Evolutionary conservation across 2,329 filamentous ascomycete genomes (phyloP).

Genomic region (Apiospora saccharicola): DNA sequence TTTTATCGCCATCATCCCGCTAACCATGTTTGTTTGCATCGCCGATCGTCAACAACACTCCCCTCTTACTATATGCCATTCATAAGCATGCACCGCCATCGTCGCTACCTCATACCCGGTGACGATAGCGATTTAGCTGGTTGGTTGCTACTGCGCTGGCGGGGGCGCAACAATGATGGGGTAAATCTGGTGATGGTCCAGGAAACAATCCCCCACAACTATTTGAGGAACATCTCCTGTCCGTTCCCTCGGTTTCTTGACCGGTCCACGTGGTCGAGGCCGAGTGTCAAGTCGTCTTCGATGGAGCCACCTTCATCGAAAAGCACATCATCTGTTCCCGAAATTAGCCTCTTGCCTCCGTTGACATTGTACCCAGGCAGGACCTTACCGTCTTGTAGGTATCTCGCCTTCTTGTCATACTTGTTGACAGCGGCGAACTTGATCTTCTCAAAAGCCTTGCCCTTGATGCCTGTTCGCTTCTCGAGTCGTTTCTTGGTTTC

Average conservation of each 20-base stretch:
- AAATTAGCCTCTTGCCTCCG: constrained; percentile 34
- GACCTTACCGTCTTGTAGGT: constrained; percentile 84
- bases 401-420: constrained; percentile 43
- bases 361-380: neutral
- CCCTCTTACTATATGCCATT: neutral
- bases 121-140: neutral
- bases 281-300: constrained; percentile 67
- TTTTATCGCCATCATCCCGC: constrained; percentile 3
- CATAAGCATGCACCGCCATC: neutral
- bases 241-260: constrained; percentile 66
- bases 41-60: neutral
- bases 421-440: constrained; percentile 84
- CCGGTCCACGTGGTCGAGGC: constrained; percentile 71
- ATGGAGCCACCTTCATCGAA: constrained; percentile 55
- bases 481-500: constrained; percentile 96
- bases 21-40: neutral
- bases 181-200: neutral
- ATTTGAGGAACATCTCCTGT: constrained; percentile 67
- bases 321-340: constrained; percentile 62
- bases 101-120: neutral
- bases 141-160: neutral
- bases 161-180: neutral
- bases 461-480: constrained; percentile 91
- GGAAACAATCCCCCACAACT: constrained; percentile 10
- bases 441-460: constrained; percentile 98